Evolutionary conservation across 306 rosid genomes (phyloP).

Genomic region (Medicago lupulina): DNA sequence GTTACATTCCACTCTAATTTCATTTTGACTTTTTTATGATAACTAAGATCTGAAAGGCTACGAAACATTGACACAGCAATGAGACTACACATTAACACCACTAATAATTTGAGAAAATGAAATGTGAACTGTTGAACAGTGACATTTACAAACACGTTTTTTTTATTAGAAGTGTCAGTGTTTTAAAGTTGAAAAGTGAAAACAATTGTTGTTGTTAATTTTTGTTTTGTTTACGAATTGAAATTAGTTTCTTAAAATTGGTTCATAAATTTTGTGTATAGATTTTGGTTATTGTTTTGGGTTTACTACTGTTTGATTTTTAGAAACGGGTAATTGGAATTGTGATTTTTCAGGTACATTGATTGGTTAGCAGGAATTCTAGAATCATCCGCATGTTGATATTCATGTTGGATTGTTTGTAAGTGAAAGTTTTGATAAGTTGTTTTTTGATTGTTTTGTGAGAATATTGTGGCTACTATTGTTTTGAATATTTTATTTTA

Average conservation of each 20-base stretch:
- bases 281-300: too few relatives aligned
- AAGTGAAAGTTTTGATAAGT: not conserved
- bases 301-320: too few relatives aligned
- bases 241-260: not conserved
- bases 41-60: not conserved
- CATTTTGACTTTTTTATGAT: not conserved
- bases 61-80: too few relatives aligned
- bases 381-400: not conserved
- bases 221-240: not conserved
- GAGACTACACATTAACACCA: too few relatives aligned
- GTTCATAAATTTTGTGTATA: too few relatives aligned
- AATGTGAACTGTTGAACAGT: too few relatives aligned
- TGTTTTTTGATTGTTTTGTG: too few relatives aligned
- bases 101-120: too few relatives aligned
- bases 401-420: not conserved
- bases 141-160: too few relatives aligned
- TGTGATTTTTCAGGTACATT: not conserved
- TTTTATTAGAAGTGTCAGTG: too few relatives aligned
- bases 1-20: not conserved
- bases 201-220: not conserved
- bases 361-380: constrained; percentile 20
- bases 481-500: not conserved
- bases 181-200: too few relatives aligned
- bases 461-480: not conserved
- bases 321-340: too few relatives aligned